phyloP scores from a whole-genome alignment of 176 grass and related monocot genomes.

The Phoenix roebelenii region DNA sequence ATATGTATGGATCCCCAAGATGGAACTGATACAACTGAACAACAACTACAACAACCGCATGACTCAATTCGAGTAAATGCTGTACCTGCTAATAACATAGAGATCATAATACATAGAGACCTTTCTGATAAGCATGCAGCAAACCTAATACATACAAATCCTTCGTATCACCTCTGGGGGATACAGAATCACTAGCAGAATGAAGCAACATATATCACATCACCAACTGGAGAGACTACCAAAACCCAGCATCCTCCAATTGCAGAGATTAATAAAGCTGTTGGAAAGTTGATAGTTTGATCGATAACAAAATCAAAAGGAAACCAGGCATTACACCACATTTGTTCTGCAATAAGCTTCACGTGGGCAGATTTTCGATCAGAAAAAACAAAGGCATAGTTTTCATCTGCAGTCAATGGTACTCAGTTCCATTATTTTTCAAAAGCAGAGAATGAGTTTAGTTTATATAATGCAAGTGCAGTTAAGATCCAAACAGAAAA shows the following conservation, averaged over 20 bases:
- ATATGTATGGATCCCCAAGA: slow-evolving; percentile 25
- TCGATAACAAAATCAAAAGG: slow-evolving; percentile 38
- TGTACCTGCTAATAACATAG: slow-evolving; percentile 32
- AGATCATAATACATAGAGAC: slow-evolving; percentile 20
- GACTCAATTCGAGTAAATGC: slow-evolving; percentile 24
- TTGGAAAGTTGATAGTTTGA: slow-evolving; percentile 26
- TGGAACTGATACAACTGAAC: slow-evolving; percentile 16
- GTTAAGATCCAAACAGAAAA: slow-evolving; percentile 1
- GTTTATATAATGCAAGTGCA: slow-evolving; percentile 10
- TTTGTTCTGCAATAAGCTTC: slow-evolving; percentile 48
- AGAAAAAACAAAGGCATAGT: slow-evolving; percentile 21
- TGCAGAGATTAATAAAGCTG: slow-evolving; percentile 32
- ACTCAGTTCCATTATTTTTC: slow-evolving; percentile 17
- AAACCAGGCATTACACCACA: slow-evolving; percentile 24
- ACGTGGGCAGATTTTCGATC: slow-evolving; percentile 41
- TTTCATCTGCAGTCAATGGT: slow-evolving; percentile 41
- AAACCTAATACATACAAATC: slow-evolving; percentile 18
- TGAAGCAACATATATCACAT: slow-evolving; percentile 16
- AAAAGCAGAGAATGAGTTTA: slow-evolving; percentile 23
- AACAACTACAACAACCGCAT: slow-evolving; percentile 15
- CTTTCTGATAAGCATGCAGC: slow-evolving; percentile 22
- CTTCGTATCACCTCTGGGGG: slow-evolving; percentile 19
- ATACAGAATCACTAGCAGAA: slow-evolving; percentile 15
- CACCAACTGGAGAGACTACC: slow-evolving; percentile 25
- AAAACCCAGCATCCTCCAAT: slow-evolving; percentile 21